Evolutionary conservation across 257 asterid species (phyloP).

Genomic region (Capsicum baccatum): DNA sequence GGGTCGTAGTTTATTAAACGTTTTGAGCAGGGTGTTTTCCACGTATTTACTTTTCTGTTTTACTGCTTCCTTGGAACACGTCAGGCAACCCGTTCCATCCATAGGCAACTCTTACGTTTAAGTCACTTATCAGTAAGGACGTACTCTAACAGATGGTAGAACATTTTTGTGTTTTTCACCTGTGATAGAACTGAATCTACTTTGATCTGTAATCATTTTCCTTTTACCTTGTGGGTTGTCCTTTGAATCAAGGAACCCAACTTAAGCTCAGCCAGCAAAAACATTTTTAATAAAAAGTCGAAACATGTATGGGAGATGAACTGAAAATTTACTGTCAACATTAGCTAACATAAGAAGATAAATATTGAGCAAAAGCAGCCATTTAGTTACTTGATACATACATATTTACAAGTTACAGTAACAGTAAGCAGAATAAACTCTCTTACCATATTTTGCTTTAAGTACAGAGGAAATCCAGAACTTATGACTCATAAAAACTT

Average conservation of each 20-base stretch:
- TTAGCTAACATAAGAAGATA: conserved; percentile 18
- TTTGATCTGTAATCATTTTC: not conserved
- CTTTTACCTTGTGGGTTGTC: not conserved
- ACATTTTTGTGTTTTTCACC: not conserved
- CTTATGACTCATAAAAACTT: not conserved
- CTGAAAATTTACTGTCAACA: not conserved
- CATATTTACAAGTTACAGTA: conserved; percentile 16
- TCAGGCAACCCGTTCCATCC: too few relatives aligned
- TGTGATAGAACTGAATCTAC: not conserved
- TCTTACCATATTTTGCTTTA: not conserved
- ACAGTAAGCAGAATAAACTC: not conserved
- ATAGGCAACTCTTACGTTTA: too few relatives aligned
- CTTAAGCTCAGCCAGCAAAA: too few relatives aligned
- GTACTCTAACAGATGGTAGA: too few relatives aligned
- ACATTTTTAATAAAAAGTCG: not conserved
- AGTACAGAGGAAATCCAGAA: not conserved
- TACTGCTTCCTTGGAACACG: too few relatives aligned
- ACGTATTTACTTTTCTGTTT: too few relatives aligned
- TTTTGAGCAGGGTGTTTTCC: too few relatives aligned
- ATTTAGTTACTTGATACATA: not conserved
- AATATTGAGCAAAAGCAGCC: not conserved
- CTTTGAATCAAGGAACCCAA: not conserved
- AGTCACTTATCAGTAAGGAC: too few relatives aligned
- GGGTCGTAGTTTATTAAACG: too few relatives aligned
- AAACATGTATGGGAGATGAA: conserved; percentile 16